Evolutionary conservation across 2,329 filamentous ascomycete species (phyloP).

Genomic region (Aspergillus neotritici): DNA sequence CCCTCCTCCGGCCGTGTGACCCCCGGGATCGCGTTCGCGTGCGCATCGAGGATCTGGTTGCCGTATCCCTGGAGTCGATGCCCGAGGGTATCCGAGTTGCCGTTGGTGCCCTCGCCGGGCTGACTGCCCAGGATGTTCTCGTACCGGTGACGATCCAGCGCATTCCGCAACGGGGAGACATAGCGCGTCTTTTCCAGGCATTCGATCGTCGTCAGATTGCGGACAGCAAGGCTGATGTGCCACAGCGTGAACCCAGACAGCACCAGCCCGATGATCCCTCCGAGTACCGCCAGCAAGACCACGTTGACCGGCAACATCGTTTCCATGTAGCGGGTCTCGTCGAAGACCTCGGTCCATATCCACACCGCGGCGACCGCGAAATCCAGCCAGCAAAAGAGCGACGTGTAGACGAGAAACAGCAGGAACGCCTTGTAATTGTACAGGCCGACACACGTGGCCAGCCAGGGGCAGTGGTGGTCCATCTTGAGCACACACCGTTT

Average conservation of each 20-base stretch:
- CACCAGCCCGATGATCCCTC: constrained; percentile 86
- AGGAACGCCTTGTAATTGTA: constrained; percentile 95
- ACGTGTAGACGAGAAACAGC: constrained; percentile 84
- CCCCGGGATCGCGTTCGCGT: constrained; percentile 74
- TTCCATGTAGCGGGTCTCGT: constrained; percentile 64
- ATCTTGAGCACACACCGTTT: constrained; percentile 94
- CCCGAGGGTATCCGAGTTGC: constrained; percentile 32
- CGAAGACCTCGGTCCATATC: constrained; percentile 79
- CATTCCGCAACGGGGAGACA: constrained; percentile 69
- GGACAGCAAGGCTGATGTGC: constrained; percentile 76
- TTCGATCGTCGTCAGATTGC: constrained; percentile 90
- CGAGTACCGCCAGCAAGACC: constrained; percentile 77
- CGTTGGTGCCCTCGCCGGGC: constrained; percentile 9
- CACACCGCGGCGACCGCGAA: constrained; percentile 73
- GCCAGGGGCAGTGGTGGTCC: constrained; percentile 99
- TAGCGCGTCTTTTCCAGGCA: constrained; percentile 94
- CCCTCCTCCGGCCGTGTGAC: constrained; percentile 78
- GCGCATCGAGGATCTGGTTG: constrained; percentile 72
- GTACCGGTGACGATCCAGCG: constrained; percentile 59
- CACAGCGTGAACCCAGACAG: constrained; percentile 83
- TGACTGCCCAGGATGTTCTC: constrained; percentile 42
- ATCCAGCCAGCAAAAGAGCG: constrained; percentile 73
- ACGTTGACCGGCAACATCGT: constrained; percentile 82
- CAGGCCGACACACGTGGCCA: constrained; percentile 90
- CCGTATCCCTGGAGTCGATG: constrained; percentile 55